Percentiles rank a stretch among this genome's conserved stretches.
Conservation (phyloP, 1,139 yeast species). For the Meyerozyma sp. region DNA sequence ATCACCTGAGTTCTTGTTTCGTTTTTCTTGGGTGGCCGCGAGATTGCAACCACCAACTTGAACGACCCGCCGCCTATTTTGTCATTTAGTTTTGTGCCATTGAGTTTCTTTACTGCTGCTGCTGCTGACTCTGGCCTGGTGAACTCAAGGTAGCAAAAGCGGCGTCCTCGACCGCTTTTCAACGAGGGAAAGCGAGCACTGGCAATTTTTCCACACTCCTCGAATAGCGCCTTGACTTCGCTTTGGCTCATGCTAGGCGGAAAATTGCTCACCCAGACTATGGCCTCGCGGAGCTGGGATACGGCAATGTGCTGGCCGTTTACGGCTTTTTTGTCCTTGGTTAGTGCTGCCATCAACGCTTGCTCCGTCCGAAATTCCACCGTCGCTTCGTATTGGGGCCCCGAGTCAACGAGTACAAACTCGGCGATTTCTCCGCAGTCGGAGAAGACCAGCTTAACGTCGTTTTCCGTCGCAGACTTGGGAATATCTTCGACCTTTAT, state of each 20-base stretch:
- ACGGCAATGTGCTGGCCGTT: conserved; percentile 43
- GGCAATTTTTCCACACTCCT: conserved; percentile 38
- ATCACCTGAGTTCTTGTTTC: conserved; percentile 25
- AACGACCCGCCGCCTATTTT: conserved; percentile 16
- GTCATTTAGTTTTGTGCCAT: conserved; percentile 29
- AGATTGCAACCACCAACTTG: conserved; percentile 50
- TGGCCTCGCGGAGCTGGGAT: conserved; percentile 36
- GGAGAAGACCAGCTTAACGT: conserved; percentile 39
- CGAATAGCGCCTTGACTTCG: conserved; percentile 39
- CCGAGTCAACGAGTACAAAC: conserved; percentile 16
- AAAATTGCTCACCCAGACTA: conserved; percentile 68
- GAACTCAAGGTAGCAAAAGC: conserved; percentile 76
- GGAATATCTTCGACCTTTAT: conserved; percentile 44
- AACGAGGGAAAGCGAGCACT: conserved; percentile 67
- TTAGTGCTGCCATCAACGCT: conserved; percentile 56
- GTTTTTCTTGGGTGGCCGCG: conserved; percentile 39
- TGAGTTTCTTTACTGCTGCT: conserved; percentile 38
- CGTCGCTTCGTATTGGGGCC: conserved; percentile 27
- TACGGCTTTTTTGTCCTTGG: conserved; percentile 49
- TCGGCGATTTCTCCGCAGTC: conserved; percentile 56
- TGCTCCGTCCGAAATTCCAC: conserved; percentile 51
- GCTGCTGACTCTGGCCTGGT: conserved; percentile 40
- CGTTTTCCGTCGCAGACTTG: conserved; percentile 18
- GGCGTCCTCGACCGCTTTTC: conserved; percentile 44
- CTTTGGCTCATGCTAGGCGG: conserved; percentile 51